Base-by-base conservation (phyloP, 2,329 filamentous ascomycete genomes). In the Diaporthe sp. region DNA sequence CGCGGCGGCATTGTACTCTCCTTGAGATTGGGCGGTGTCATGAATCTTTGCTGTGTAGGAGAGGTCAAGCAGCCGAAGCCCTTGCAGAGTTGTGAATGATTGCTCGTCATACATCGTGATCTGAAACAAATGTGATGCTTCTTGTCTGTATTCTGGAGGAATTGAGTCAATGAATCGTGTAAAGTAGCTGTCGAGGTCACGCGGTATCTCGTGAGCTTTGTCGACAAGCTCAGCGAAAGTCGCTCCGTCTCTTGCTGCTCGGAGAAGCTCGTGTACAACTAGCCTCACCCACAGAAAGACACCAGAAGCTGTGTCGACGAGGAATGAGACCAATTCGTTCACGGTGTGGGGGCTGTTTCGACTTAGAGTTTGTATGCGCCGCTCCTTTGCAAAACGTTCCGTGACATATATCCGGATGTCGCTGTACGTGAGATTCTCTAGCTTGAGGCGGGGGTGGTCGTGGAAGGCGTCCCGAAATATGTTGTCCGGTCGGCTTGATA, bases 231-330 rank as follows among this genome's bases (percentile, higher is more conserved):
- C 58, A 22, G n/a, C 1, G 7, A 44, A 44, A 10, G 15, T 63
- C 15, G 58, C 37, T 3, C 58, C 58, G 22, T 44, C 58, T 4
- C 58, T 42, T 25, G 37, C 58, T 39, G 55, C 55, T 37, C 55
- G 55, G 13, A 37, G 32, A 25, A 59, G 55, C 55, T 59, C 55
- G 32, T 25, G 55, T 22, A 59, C 55, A 25, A 59, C 55, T 25
- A 59, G 55, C 32, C 22, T 59, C 32, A 59, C 55, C 55, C 55
- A 59, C n/a, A 59, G 17, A 25, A 59, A 59, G 22, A 59, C 55
- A 15, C 55, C 55, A 9, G 22, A 35, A 25, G 55, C 55, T 15
- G 32, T 17, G 22, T 59, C 32, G 10, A 59, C 55, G 5, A 59
- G 9, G 32, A 59, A 39, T 25, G 32, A 12, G 13, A 59, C 19